Percentiles rank a stretch among this genome's conserved stretches.
phyloP scores from a whole-genome alignment of 495 filamentous ascomycete species.

The Coniosporium apollinis region DNA sequence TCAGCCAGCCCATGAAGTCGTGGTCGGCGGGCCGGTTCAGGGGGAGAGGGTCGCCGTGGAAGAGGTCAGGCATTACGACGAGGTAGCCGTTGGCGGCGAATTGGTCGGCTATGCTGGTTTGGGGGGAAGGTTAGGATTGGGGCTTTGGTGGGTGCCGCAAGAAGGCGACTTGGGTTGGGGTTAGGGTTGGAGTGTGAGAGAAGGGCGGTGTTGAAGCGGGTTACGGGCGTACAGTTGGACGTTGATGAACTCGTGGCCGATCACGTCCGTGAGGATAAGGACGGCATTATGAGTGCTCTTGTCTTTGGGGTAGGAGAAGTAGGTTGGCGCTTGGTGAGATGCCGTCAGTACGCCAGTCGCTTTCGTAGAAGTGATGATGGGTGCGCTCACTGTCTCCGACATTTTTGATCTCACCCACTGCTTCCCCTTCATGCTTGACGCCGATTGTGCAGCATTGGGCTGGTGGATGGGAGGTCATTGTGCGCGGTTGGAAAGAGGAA shows the following conservation, averaged over 20 bases:
- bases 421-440: slow-evolving; percentile 27
- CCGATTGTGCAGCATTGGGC: slow-evolving; percentile 29
- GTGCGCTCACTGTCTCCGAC: slow-evolving; percentile 21
- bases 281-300: slow-evolving; percentile 27
- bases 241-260: slow-evolving; percentile 53
- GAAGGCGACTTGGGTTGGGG: too few species aligned
- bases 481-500: too few species aligned
- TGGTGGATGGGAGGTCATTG: slow-evolving; percentile 29
- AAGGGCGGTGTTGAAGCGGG: not conserved
- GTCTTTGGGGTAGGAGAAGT: slow-evolving; percentile 26
- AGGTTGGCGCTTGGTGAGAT: slow-evolving; percentile 23
- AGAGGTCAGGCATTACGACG: slow-evolving; percentile 58
- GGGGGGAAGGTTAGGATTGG: slow-evolving; percentile 3
- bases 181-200: not conserved
- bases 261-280: slow-evolving; percentile 25
- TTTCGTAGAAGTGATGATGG: not conserved
- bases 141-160: not conserved
- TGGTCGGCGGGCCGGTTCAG: slow-evolving; percentile 41
- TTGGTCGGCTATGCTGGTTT: slow-evolving; percentile 51
- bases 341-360: not conserved
- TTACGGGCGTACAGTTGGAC: slow-evolving; percentile 44
- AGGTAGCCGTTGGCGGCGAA: slow-evolving; percentile 70
- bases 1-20: slow-evolving; percentile 44
- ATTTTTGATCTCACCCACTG: slow-evolving; percentile 25
- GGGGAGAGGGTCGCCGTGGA: slow-evolving; percentile 51